A percentile compares a stretch with the other conserved stretches of the same genome.
Evolutionary conservation across 108 stramenopile species (phyloP).

Genomic region (Schizochytrium sp.): DNA sequence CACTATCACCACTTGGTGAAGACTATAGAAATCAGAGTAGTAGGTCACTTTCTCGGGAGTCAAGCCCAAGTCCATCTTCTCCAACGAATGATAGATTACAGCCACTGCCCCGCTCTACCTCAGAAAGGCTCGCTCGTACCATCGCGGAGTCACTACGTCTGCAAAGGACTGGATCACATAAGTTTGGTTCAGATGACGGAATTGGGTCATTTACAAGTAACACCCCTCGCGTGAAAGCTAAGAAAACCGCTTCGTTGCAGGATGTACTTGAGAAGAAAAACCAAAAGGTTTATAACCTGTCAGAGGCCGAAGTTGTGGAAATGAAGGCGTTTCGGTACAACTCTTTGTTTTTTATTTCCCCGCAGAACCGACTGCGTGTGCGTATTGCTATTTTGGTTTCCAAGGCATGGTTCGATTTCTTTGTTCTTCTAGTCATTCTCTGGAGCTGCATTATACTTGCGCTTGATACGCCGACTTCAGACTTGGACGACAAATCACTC

Average conservation of each 20-base stretch:
- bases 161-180: too few relatives aligned
- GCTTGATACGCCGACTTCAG: constrained; percentile 68
- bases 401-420: constrained; percentile 70
- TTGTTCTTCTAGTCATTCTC: constrained; percentile 67
- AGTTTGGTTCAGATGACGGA: too few relatives aligned
- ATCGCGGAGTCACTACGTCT: background rate
- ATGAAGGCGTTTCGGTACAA: constrained; percentile 43
- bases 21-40: too few relatives aligned
- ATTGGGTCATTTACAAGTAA: too few relatives aligned
- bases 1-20: too few relatives aligned
- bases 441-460: constrained; percentile 70
- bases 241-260: constrained; percentile 1
- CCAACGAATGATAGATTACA: too few relatives aligned
- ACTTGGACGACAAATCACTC: constrained; percentile 38
- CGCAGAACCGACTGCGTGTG: constrained; percentile 27
- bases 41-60: too few relatives aligned
- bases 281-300: background rate
- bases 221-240: background rate
- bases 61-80: too few relatives aligned
- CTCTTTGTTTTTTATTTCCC: background rate
- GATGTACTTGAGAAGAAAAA: constrained; percentile 21
- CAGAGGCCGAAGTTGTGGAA: constrained; percentile 11
- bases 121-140: background rate
- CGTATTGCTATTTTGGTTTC: constrained; percentile 44
- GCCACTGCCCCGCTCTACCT: too few relatives aligned